Base-by-base conservation (phyloP, 805 yeast species). In the Cyberlindnera maclurae region DNA sequence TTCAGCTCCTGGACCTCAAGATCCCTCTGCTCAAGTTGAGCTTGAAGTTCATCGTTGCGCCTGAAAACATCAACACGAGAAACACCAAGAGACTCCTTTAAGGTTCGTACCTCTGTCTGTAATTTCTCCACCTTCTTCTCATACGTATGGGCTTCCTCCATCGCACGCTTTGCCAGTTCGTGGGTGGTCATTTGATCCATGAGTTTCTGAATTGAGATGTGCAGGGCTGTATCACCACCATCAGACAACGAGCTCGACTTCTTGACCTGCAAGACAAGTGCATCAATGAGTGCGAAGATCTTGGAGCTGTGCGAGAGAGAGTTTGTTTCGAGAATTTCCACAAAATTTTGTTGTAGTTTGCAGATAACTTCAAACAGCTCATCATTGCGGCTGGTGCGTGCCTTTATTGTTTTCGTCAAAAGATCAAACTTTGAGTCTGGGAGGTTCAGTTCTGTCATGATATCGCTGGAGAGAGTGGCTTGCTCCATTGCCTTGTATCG, bases 111-210 rank as follows among this genome's bases (percentile, higher is more conserved):
- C 26, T 54, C 50, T 2, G 27, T 20, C 17, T 47, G 57, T 12
- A 79, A 71, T 35, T 62, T 65, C 42, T 64, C 65, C 1, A 70
- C 68, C 16, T 58, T 57, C 33, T 51, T 51, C 28, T 64, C 60
- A 13, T 71, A 64, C 11, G 64, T 69, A 38, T 66, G 68, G 8
- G 71, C 69, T 34, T 78, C 82, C 37, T 48, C 57, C 42, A 59
- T 65, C 45, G 93, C 87, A 37, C 77, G 68, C 31, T 77, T 63
- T 12, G 89, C 89, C 60, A 79, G 75, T 36, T 82, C 89, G 54
- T 86, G 95, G 1, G 89, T 80, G 39, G 77, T 71, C 55, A 85
- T 64, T 30, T 81, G 69, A 13, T 82, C 71, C 45, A 71, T 67
- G 28, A 87, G 63, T 32, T 75, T 62, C 48, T 80, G 82, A 28